phyloP scores from a whole-genome alignment of 805 yeast genomes.

The Candida ortonii region DNA sequence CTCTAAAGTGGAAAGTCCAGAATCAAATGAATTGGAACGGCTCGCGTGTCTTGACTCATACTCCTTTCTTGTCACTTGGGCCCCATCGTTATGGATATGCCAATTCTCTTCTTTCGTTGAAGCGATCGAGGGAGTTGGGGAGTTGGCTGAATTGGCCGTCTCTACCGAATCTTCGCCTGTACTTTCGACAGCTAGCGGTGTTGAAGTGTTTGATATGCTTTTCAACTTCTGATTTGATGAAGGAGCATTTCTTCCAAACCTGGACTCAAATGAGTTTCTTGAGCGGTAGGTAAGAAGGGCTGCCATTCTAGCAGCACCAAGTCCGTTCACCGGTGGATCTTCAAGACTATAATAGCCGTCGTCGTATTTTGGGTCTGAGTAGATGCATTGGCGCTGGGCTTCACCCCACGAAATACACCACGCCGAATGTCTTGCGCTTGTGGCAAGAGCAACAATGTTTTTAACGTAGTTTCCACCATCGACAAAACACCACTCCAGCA shows the following conservation, averaged over 20 bases:
- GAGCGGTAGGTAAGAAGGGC: conserved; percentile 92
- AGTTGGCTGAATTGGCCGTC: conserved; percentile 7
- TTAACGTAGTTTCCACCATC: conserved; percentile 64
- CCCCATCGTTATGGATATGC: conserved; percentile 87
- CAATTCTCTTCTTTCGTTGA: conserved; percentile 52
- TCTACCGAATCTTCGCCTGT: no score
- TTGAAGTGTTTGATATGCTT: conserved; percentile 11
- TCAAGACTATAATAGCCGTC: conserved; percentile 81
- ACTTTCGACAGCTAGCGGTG: conserved; percentile 9
- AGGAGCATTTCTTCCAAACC: conserved; percentile 85
- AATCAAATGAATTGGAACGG: conserved; percentile 29
- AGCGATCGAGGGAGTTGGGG: conserved; percentile 5
- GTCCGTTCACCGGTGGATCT: conserved; percentile 82
- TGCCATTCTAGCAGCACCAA: conserved; percentile 97
- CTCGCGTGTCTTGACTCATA: conserved; percentile 30
- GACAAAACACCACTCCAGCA: conserved; percentile 77
- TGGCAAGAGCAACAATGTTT: conserved; percentile 78
- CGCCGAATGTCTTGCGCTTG: conserved; percentile 91
- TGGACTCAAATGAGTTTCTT: conserved; percentile 83
- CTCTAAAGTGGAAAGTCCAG: conserved; percentile 28
- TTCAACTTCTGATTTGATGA: conserved; percentile 28
- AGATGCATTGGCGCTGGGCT: conserved; percentile 94
- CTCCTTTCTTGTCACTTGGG: conserved; percentile 22
- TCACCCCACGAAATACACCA: conserved; percentile 99
- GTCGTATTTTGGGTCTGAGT: conserved; percentile 88